phyloP scores from a whole-genome alignment of 2,329 filamentous ascomycete genomes.

The Westerdykella ornata region DNA sequence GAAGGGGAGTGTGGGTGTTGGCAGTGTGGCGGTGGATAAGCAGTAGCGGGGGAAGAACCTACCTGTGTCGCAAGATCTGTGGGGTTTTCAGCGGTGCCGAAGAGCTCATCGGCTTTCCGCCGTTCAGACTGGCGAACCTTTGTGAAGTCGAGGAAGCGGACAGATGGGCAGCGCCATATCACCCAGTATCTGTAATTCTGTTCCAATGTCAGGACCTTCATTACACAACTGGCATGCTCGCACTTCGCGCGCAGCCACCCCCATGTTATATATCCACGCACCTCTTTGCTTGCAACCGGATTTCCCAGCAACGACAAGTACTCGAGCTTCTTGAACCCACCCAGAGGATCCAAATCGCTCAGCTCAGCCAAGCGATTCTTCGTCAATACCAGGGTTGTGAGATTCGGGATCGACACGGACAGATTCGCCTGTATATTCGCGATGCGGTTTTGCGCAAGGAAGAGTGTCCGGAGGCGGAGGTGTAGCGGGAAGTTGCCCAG shows the following conservation, averaged over 20 bases:
- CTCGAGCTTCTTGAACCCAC: conserved; percentile 60
- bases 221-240: background rate
- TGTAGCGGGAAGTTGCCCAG: conserved; percentile 90
- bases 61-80: conserved; percentile 72
- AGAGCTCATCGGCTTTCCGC: conserved; percentile 67
- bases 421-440: conserved; percentile 71
- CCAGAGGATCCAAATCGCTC: conserved; percentile 78
- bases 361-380: conserved; percentile 78
- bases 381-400: conserved; percentile 74
- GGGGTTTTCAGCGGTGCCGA: conserved; percentile 71
- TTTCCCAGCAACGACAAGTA: conserved; percentile 81
- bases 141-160: conserved; percentile 86
- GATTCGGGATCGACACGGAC: conserved; percentile 68
- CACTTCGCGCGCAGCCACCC: background rate
- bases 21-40: no score
- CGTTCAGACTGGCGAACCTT: conserved; percentile 88
- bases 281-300: conserved; percentile 87
- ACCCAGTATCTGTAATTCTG: conserved; percentile 91
- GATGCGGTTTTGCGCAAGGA: conserved; percentile 85
- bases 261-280: conserved; percentile 34
- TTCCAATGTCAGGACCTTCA: conserved; percentile 4
- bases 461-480: conserved; percentile 76
- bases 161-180: conserved; percentile 74
- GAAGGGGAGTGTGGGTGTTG: conserved; percentile 1
- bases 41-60: no score